Evolutionary conservation across 2,329 filamentous ascomycete genomes (phyloP), one percentile per base, ranked within the genome.

Genomic region (Microthyrium microscopicum): DNA sequence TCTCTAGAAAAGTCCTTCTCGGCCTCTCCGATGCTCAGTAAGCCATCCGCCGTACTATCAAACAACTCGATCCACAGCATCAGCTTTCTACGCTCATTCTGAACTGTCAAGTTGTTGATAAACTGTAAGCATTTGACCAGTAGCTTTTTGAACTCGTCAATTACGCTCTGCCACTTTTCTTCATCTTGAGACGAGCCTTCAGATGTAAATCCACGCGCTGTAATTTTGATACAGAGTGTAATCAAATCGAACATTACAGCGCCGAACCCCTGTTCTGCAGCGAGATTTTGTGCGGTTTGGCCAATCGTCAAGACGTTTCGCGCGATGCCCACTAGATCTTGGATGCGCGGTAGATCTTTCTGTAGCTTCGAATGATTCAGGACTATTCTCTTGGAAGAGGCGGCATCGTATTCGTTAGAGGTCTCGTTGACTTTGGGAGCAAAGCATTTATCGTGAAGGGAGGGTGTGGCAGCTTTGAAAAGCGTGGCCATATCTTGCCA

Each of bases 111-210:
- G 41, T 76, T 76, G 52, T 76, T 73, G 35, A 76, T 52, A 41
- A 73, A 74, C 46, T 76, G 72, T n/a, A 77, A 56, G 40, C 68
- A 70, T 3, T 70, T 73, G 35, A 75, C 74, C 44, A 76, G 56
- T 13, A 76, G 55, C 43, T 71, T 70, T 53, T 77, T 75, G 53
- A 73, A 75, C 4, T 69, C 63, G 45, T 71, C 73, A 40, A 75
- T 68, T 35, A 74, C 68, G 50, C 64, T 66, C 51, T 74, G 69
- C 70, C 70, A 75, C 42, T 68, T 68, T 16, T 73, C 68, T 49
- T 76, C 68, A 37, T 73, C 70, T 34, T 65, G 58, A 18, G 32
- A 4, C 37, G 70, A 67, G 5, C 68, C 65, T 46, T 73, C 69
- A 20, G 71, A 71, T 49, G 76, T 72, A 40, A 72, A 77, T 1